phyloP scores from a whole-genome alignment of 208 protist species.

The Wallacemonas sp. region DNA sequence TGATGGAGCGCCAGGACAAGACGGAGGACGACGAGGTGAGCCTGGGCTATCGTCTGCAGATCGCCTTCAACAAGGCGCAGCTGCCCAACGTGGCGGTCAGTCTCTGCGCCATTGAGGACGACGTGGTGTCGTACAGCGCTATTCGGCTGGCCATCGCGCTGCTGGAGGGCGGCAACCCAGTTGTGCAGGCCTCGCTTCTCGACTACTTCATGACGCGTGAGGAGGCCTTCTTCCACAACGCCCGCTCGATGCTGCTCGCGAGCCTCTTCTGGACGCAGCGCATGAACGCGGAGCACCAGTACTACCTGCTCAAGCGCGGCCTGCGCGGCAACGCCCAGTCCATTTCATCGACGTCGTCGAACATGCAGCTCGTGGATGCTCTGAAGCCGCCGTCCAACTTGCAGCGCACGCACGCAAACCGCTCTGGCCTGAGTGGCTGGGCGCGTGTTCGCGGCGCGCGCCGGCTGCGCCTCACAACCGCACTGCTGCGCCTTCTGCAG shows the following conservation, averaged over 20 bases:
- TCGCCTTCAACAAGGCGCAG: conserved; percentile 59
- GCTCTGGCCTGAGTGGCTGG: conserved; percentile 47
- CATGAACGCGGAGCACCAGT: conserved; percentile 64
- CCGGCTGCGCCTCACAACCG: conserved; percentile 45
- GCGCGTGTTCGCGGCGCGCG: conserved; percentile 43
- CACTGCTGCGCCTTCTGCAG: conserved; percentile 88
- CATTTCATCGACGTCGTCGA: conserved; percentile 19
- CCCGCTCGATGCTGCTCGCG: conserved; percentile 51
- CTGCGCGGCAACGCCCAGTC: conserved; percentile 20
- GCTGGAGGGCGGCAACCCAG: conserved; percentile 76
- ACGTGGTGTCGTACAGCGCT: conserved; percentile 65
- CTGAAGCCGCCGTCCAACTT: conserved; percentile 19
- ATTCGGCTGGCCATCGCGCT: conserved; percentile 59
- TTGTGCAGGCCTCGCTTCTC: conserved; percentile 61
- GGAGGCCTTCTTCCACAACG: conserved; percentile 77
- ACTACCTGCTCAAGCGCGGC: conserved; percentile 61
- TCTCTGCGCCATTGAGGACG: conserved; percentile 53
- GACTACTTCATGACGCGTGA: conserved; percentile 65
- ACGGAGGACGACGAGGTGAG: not conserved
- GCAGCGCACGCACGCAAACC: conserved; percentile 13
- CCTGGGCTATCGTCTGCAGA: conserved; percentile 51
- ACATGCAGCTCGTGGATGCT: conserved; percentile 53
- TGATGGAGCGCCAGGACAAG: conserved; percentile 3
- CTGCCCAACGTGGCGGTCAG: conserved; percentile 52
- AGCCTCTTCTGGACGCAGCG: conserved; percentile 46